Evolutionary conservation across 257 asterid genomes (phyloP).

Genomic region (Solanum piurae): DNA sequence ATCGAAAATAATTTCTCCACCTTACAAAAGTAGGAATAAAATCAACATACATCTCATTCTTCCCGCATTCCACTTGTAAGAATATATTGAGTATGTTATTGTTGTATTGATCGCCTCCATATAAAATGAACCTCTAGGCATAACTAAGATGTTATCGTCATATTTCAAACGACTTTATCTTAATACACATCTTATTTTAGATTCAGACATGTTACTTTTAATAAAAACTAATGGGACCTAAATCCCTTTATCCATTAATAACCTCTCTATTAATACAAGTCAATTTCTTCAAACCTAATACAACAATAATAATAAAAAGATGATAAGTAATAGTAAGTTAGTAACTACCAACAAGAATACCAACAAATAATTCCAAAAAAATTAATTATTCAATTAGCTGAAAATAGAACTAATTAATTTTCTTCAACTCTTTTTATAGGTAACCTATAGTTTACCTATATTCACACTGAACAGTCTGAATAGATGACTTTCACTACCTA

Average conservation of each 20-base stretch:
- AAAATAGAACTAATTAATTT: not conserved
- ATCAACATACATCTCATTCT: not conserved
- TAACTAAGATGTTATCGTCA: not conserved
- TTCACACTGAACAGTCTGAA: not conserved
- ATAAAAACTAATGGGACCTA: not conserved
- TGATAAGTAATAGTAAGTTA: too few species aligned
- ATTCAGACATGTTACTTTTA: not conserved
- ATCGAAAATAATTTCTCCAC: fast-evolving
- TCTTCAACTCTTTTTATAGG: not conserved
- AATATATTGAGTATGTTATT: not conserved
- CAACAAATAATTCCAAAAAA: not conserved
- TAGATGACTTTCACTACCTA: not conserved
- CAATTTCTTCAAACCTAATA: not conserved
- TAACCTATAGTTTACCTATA: not conserved
- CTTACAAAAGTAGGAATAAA: not conserved
- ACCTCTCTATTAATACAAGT: not conserved
- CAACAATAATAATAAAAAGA: too few species aligned
- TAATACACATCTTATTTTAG: not conserved
- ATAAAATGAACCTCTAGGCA: not conserved
- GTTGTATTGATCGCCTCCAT: not conserved
- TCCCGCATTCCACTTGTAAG: not conserved
- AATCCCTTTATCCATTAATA: not conserved
- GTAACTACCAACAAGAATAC: not conserved
- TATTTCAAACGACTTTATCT: not conserved
- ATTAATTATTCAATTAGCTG: not conserved